A percentile compares a stretch with the other conserved stretches of the same genome.
Conservation (phyloP, 2,329 filamentous ascomycete genomes). For the Microcyclospora pomicola region DNA sequence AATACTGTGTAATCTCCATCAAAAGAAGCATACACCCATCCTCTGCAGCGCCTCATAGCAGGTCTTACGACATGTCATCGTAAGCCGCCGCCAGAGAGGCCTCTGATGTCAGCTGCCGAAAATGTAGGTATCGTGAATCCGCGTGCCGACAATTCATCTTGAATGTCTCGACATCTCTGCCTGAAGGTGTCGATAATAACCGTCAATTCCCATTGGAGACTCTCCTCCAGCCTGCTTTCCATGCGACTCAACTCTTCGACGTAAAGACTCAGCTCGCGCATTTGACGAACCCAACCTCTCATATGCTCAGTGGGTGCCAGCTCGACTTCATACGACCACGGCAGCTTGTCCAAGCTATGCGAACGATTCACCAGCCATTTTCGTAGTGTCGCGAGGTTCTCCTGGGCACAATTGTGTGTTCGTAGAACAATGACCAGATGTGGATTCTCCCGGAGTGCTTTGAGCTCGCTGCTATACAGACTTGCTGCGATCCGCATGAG, state of each 20-base stretch:
- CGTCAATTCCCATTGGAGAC: slow-evolving; percentile 10
- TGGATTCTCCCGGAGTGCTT: slow-evolving; percentile 13
- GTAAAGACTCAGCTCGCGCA: neutral
- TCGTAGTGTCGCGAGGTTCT: slow-evolving; percentile 7
- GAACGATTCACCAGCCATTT: slow-evolving; percentile 12
- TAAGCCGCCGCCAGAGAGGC: no score
- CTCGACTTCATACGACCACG: slow-evolving; percentile 13
- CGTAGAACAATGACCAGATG: slow-evolving; percentile 9
- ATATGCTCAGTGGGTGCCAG: neutral
- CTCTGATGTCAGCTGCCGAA: no score
- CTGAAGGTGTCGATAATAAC: slow-evolving; percentile 9
- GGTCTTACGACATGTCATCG: no score
- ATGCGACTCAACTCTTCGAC: neutral
- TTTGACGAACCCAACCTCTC: neutral
- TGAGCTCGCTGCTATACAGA: slow-evolving; percentile 17
- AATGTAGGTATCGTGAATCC: no score
- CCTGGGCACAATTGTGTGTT: slow-evolving; percentile 4
- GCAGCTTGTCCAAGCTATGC: slow-evolving; percentile 11
- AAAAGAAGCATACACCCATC: no score
- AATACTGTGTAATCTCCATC: no score
- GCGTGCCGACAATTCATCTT: no score
- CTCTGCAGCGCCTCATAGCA: no score
- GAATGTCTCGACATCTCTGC: neutral
- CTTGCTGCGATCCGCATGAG: slow-evolving; percentile 10
- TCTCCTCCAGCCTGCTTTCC: slow-evolving; percentile 5